Evolutionary conservation across 1,284 basidiomycete species (phyloP).

Genomic region (Ceratobasidium papillatum): DNA sequence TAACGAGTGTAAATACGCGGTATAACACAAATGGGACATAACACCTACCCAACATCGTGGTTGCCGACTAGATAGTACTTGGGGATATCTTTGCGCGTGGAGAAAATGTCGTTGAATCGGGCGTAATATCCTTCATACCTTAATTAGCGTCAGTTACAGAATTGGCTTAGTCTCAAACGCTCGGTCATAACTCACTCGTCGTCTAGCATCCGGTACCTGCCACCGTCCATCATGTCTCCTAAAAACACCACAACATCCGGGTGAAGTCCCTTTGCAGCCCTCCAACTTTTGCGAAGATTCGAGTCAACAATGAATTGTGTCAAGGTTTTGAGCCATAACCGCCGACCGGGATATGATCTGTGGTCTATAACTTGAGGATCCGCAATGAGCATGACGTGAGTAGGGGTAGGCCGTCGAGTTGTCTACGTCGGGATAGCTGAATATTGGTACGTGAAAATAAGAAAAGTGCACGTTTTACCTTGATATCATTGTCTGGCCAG

Average conservation of each 20-base stretch:
- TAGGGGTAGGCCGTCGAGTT: conserved; percentile 51
- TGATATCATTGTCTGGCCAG: conserved; percentile 59
- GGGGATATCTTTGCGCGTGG: conserved; percentile 53
- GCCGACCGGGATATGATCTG: conserved; percentile 56
- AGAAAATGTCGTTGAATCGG: conserved; percentile 72
- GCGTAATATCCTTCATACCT: conserved; percentile 70
- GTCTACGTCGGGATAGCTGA: conserved; percentile 43
- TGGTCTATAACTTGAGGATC: conserved; percentile 79
- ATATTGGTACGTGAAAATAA: conserved; percentile 35
- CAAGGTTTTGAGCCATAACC: conserved; percentile 52
- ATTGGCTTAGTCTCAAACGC: conserved; percentile 6
- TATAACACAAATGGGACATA: conserved; percentile 36
- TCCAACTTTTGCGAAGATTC: conserved; percentile 81
- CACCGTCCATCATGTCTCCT: conserved; percentile 80
- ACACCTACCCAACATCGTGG: conserved; percentile 77
- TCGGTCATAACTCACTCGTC: conserved; percentile 65
- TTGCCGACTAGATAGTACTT: conserved; percentile 84
- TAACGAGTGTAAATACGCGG: conserved; percentile 27
- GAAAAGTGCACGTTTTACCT: not conserved
- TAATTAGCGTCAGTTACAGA: conserved; percentile 39
- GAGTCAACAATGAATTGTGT: conserved; percentile 67
- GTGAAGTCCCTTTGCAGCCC: conserved; percentile 62
- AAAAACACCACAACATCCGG: conserved; percentile 82
- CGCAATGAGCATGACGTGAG: conserved; percentile 75
- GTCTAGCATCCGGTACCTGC: conserved; percentile 65